Evolutionary conservation across 139 green algal genomes (phyloP).

Genomic region (Medakamo hakoo): DNA sequence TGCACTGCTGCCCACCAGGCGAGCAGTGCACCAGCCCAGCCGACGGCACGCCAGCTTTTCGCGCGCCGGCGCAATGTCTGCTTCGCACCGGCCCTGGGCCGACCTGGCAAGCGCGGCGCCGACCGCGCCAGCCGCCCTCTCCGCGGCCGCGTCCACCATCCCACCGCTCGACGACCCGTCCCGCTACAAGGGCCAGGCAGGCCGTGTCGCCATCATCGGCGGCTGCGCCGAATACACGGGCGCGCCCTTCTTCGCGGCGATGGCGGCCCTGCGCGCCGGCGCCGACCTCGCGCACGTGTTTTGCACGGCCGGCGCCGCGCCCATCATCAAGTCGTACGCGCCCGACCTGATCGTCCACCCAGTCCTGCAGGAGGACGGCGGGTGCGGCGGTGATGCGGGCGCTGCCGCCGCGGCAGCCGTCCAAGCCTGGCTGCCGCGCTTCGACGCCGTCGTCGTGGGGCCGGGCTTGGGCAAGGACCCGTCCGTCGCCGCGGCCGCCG

Average conservation of each 20-base stretch:
- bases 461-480: conserved; percentile 56
- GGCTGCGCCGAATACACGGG: conserved; percentile 89
- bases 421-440: conserved; percentile 35
- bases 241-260: conserved; percentile 84
- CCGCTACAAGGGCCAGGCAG: conserved; percentile 58
- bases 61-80: too few relatives aligned
- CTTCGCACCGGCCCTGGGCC: too few relatives aligned
- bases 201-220: conserved; percentile 82
- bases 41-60: too few relatives aligned
- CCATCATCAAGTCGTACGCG: conserved; percentile 84
- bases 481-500: conserved; percentile 11
- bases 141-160: too few relatives aligned
- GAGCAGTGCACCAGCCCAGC: too few relatives aligned
- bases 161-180: background rate
- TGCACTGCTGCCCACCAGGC: too few relatives aligned
- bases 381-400: background rate
- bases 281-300: conserved; percentile 87
- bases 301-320: conserved; percentile 53
- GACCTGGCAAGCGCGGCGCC: too few relatives aligned
- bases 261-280: conserved; percentile 60
- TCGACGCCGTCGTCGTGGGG: conserved; percentile 54
- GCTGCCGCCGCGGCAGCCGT: conserved; percentile 15
- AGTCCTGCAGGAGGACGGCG: conserved; percentile 37
- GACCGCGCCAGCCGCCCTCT: too few relatives aligned
- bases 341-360: conserved; percentile 93